A percentile compares a stretch with the other conserved stretches of the same genome.
Evolutionary conservation across 257 asterid species (phyloP).

Genomic region (Solanum acaule): DNA sequence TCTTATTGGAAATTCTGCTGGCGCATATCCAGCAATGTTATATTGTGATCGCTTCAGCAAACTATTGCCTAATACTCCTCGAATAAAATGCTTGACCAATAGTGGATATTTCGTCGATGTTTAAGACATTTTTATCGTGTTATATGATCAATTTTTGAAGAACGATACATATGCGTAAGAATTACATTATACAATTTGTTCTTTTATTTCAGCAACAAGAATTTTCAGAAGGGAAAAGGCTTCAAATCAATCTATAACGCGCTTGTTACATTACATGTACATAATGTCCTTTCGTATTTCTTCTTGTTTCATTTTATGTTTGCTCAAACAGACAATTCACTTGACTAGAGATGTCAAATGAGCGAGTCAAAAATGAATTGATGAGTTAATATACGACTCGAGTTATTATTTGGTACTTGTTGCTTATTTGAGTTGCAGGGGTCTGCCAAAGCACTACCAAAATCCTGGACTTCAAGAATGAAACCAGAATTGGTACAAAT

Average conservation of each 20-base stretch:
- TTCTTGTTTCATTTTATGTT: not conserved
- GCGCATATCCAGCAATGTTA: not conserved
- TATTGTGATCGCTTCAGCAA: not conserved
- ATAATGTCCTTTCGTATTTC: not conserved
- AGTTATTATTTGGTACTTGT: no score
- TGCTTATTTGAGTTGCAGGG: not conserved
- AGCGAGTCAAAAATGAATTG: not conserved
- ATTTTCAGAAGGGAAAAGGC: not conserved
- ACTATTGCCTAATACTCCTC: not conserved
- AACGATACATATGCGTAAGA: not conserved
- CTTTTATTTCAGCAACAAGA: not conserved
- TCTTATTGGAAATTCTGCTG: no score
- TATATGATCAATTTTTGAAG: no score
- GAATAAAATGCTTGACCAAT: no score
- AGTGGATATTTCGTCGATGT: no score
- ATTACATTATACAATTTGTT: not conserved
- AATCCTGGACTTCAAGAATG: not conserved
- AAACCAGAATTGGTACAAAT: not conserved
- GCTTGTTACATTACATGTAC: not conserved
- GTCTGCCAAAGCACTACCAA: not conserved
- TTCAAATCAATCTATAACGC: not conserved
- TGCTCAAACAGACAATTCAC: not conserved
- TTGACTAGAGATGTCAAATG: not conserved
- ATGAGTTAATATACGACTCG: not conserved
- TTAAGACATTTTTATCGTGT: no score